Conservation (phyloP, 331 rosid species). For the Prunus yedoensis region DNA sequence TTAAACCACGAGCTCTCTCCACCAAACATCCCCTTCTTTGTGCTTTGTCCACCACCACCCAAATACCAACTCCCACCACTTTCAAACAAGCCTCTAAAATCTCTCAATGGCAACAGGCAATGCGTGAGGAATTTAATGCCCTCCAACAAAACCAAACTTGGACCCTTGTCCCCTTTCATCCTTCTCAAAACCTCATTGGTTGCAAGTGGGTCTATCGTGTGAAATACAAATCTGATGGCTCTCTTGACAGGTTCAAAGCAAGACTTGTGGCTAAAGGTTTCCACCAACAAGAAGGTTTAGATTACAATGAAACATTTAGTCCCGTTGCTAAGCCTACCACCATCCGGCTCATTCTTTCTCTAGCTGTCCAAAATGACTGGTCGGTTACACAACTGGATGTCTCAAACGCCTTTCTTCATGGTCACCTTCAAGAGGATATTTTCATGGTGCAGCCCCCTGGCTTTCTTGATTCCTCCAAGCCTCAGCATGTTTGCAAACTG, state of each 20-base stretch:
- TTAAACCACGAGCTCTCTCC: too few relatives aligned
- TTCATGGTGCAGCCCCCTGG: not conserved
- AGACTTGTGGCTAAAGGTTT: not conserved
- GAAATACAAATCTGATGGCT: not conserved
- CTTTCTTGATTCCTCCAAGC: accelerated
- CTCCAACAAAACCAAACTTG: not conserved
- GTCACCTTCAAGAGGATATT: not conserved
- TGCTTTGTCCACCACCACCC: too few relatives aligned
- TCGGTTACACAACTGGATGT: not conserved
- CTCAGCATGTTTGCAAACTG: not conserved
- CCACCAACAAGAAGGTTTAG: not conserved
- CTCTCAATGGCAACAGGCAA: not conserved
- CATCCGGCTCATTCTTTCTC: not conserved
- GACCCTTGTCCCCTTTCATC: not conserved
- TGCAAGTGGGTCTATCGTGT: not conserved
- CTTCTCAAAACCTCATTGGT: not conserved
- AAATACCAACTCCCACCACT: not conserved
- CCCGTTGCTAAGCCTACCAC: not conserved
- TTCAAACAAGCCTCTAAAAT: not conserved
- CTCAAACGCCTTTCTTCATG: not conserved
- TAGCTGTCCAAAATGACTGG: not conserved
- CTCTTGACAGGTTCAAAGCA: not conserved
- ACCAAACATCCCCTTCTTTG: too few relatives aligned
- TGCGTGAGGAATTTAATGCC: not conserved
- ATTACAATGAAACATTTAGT: not conserved